Base-by-base conservation (phyloP, 768 basidiomycete genomes). In the Suillus spraguei region DNA sequence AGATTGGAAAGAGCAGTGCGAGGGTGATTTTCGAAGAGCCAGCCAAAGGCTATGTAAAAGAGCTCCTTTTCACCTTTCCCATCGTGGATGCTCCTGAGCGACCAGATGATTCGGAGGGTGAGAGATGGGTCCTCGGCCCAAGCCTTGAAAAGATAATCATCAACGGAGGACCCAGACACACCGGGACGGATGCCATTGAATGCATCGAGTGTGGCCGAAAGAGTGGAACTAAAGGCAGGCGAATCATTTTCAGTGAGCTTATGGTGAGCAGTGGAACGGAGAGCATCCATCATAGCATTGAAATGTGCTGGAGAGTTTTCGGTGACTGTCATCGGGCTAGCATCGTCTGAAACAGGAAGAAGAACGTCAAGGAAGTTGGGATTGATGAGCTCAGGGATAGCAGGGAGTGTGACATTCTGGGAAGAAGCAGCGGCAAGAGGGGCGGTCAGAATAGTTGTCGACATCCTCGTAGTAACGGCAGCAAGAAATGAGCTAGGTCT, bases 31-130 rank as follows among this genome's bases (percentile, higher is more conserved):
- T 86, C 74, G 70, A 85, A 89, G 1, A 91, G 78, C 89, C 89
- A 91, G 16, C 86, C 88, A 55, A 84, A 88, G 5, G 83, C 81
- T 14, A 84, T 83, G 71, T 89, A 90, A 68, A 91, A 91, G 0
- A 74, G 71, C 62, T 87, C 84, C 64, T 81, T 86, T 53, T 85
- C 84, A 7, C 80, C 76, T 68, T 87, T 88, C 0, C 90, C 89
- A 49, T 91, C 87, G 62, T 88, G 87, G 36, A 92, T 90, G 42
- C 87, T 89, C 36, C 89, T 74, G 54, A 83, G 69, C 63, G 86
- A 84, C 87, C 88, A 91, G 64, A 92, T 88, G 62, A 91, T 77
- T 39, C 81, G 80, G 42, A 91, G 78, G 1, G 89, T 88, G n/a
- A 86, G 66, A 9, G 70, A 65, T 0, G 87, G 76, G 68, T 90